Conservation (phyloP, 2,329 filamentous ascomycete genomes). For the Bipolaris oryzae region DNA sequence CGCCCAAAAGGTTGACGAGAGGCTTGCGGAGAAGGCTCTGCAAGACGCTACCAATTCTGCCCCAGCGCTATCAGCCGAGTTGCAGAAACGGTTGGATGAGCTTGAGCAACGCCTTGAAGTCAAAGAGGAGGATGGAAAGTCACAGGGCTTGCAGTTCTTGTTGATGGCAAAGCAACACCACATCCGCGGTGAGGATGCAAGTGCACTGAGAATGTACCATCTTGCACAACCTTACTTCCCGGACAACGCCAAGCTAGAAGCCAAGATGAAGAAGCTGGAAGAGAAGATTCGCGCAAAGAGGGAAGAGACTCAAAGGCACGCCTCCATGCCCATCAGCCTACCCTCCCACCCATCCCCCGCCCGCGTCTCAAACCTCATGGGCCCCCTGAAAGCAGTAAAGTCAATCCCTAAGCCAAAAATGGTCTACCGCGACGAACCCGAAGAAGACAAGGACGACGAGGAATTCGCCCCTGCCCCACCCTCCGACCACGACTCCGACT, state of each 20-base stretch:
- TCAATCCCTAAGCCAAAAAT: conserved; percentile 26
- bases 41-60: conserved; percentile 59
- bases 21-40: conserved; percentile 75
- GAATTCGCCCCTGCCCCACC: conserved; percentile 49
- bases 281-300: conserved; percentile 56
- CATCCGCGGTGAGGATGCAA: conserved; percentile 77
- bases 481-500: conserved; percentile 45
- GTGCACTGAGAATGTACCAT: conserved; percentile 84
- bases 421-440: conserved; percentile 19
- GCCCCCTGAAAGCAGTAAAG: conserved; percentile 36
- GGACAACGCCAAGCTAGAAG: conserved; percentile 74
- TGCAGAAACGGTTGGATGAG: conserved; percentile 80
- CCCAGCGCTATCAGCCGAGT: conserved; percentile 70
- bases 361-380: conserved; percentile 44
- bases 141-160: conserved; percentile 82
- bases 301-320: conserved; percentile 32
- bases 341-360: conserved; percentile 22
- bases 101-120: conserved; percentile 84
- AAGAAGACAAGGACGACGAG: conserved; percentile 47
- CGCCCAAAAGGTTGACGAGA: conserved; percentile 88
- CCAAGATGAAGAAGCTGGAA: conserved; percentile 62
- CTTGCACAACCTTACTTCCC: conserved; percentile 85
- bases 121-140: conserved; percentile 71
- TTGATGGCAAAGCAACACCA: conserved; percentile 93
- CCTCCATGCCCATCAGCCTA: conserved; percentile 21